These are phyloP conservation scores for Debaryomyces robertsiae DNA, from an alignment of 1,139 yeast genomes.

Conservation along the genomic window DNA sequence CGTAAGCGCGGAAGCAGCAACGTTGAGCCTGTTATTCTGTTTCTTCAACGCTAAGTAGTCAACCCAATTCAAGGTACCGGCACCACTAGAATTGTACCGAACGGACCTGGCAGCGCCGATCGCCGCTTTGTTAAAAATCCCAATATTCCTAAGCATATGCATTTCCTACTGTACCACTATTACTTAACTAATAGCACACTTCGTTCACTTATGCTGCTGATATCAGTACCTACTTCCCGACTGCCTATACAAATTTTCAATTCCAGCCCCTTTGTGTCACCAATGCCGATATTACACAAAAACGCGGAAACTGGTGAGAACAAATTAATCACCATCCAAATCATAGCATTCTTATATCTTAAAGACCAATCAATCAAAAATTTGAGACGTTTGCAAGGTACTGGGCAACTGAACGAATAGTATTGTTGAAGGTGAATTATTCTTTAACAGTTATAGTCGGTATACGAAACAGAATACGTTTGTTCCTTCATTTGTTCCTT, in stretches of 20 bases:
- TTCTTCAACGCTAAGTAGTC: slow-evolving; percentile 77
- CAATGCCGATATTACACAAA: slow-evolving; percentile 5
- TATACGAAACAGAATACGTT: slow-evolving; percentile 1
- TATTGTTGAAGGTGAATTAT: slow-evolving; percentile 1
- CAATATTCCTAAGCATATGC: slow-evolving; percentile 19
- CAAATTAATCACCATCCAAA: slow-evolving; percentile 3
- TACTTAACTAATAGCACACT: neutral
- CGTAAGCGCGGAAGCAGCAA: slow-evolving; percentile 66
- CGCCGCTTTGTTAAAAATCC: slow-evolving; percentile 16
- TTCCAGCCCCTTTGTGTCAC: slow-evolving; percentile 5
- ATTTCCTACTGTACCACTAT: slow-evolving; percentile 9
- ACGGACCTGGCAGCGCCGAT: slow-evolving; percentile 12
- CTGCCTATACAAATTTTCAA: slow-evolving; percentile 2
- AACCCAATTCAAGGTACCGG: slow-evolving; percentile 58
- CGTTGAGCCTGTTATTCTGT: slow-evolving; percentile 70
- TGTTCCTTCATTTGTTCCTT: too few relatives aligned
- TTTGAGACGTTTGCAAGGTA: slow-evolving; percentile 3
- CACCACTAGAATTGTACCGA: slow-evolving; percentile 25
- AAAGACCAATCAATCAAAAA: slow-evolving; percentile 3
- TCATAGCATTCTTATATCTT: neutral
- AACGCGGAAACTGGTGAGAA: slow-evolving; percentile 10
- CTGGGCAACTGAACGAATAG: slow-evolving; percentile 1
- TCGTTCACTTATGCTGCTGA: neutral
- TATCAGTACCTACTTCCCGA: neutral
- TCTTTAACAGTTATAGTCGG: neutral